These are phyloP conservation scores for Astragalus glycyphyllos DNA, from an alignment of 306 rosid genomes.

Conservation along the genomic window DNA sequence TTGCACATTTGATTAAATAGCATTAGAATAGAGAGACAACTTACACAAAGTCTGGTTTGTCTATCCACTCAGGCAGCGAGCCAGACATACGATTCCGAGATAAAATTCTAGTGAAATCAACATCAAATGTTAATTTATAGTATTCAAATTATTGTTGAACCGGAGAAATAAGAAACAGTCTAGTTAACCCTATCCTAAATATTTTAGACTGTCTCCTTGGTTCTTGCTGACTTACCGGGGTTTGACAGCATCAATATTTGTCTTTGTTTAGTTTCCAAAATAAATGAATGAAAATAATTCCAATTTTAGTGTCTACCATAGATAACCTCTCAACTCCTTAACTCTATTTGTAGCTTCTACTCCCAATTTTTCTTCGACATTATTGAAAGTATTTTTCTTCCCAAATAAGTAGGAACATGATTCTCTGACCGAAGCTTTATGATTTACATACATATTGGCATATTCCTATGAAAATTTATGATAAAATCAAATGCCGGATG, in stretches of 20 bases:
- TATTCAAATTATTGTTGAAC: constrained; percentile 13
- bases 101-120: constrained; percentile 53
- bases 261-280: neutral
- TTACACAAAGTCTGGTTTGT: constrained; percentile 49
- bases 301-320: neutral
- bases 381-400: neutral
- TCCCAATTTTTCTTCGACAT: neutral
- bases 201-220: neutral
- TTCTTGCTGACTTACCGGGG: constrained; percentile 47
- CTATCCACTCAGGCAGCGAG: constrained; percentile 50
- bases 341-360: neutral
- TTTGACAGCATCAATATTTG: neutral
- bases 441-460: constrained; percentile 7
- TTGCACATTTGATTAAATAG: neutral
- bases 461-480: neutral
- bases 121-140: constrained; percentile 22
- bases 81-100: constrained; percentile 67
- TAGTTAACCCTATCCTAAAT: constrained; percentile 15
- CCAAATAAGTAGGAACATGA: neutral
- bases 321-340: neutral
- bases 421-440: constrained; percentile 1
- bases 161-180: constrained; percentile 6
- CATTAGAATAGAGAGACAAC: constrained; percentile 43
- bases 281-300: constrained; percentile 11
- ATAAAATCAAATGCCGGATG: constrained; percentile 16